Evolutionary conservation across 1,284 basidiomycete species (phyloP).

Genomic region (Ganoderma boninense): DNA sequence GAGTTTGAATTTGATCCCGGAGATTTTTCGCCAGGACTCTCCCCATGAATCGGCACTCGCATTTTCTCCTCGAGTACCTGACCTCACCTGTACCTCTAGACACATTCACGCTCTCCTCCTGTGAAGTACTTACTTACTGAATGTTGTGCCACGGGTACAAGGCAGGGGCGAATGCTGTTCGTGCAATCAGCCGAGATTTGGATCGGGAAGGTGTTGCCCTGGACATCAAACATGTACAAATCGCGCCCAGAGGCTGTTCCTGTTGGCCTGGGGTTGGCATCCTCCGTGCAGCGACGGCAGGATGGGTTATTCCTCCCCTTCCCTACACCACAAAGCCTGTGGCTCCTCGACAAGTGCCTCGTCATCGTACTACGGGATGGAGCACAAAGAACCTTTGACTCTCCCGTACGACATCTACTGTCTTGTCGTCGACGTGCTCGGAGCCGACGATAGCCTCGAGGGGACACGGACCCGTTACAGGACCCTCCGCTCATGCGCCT

Average conservation of each 20-base stretch:
- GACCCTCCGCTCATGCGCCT: conserved; percentile 2
- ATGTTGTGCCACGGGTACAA: too few relatives aligned
- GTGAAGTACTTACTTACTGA: too few relatives aligned
- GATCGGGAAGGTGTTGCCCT: neutral
- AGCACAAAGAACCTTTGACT: neutral
- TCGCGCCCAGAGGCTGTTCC: neutral
- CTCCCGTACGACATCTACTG: conserved; percentile 7
- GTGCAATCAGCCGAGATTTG: neutral
- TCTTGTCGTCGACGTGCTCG: neutral
- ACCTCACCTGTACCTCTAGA: too few relatives aligned
- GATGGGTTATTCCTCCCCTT: neutral
- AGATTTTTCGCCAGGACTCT: too few relatives aligned
- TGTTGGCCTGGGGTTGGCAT: neutral
- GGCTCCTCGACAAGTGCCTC: neutral
- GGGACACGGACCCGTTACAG: neutral
- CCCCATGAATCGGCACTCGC: too few relatives aligned
- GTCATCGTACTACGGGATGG: neutral
- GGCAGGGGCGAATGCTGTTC: neutral
- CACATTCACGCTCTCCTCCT: too few relatives aligned
- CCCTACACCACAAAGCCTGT: neutral
- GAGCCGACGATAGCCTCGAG: neutral
- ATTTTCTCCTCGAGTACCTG: too few relatives aligned
- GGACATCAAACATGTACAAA: neutral
- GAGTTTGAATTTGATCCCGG: too few relatives aligned
- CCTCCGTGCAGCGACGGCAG: neutral